phyloP scores from a whole-genome alignment of 371 early-diverging fungal species.

The Pancytospora epiphaga region DNA sequence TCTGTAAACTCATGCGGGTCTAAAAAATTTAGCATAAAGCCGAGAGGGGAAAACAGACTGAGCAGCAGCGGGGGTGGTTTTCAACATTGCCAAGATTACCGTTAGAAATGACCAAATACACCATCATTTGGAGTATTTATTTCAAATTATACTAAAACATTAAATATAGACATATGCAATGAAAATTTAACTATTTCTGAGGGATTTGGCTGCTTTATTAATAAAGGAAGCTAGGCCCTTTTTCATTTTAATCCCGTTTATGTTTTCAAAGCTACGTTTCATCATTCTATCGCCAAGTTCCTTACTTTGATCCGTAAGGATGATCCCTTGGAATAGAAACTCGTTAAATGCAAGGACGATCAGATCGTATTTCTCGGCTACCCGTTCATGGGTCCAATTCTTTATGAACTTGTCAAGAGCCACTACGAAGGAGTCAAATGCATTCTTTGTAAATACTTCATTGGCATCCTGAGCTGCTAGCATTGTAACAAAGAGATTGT shows the following conservation, averaged over 20 bases:
- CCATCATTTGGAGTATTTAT: too few species aligned
- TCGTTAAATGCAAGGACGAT: constrained; percentile 43
- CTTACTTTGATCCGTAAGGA: constrained; percentile 45
- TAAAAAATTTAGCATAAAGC: too few species aligned
- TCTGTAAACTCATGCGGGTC: neutral
- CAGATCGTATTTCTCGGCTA: constrained; percentile 58
- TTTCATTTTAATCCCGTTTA: constrained; percentile 56
- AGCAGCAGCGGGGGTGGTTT: too few species aligned
- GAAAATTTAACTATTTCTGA: too few species aligned
- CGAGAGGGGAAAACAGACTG: too few species aligned
- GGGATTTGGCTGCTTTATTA: constrained; percentile 53
- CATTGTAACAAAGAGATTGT: neutral
- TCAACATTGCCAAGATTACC: too few species aligned
- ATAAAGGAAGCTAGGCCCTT: constrained; percentile 57
- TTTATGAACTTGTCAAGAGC: constrained; percentile 44
- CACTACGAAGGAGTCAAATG: constrained; percentile 49
- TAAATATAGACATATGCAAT: too few species aligned
- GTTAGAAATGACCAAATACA: too few species aligned
- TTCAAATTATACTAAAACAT: too few species aligned
- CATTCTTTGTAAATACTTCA: constrained; percentile 54
- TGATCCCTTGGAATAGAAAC: constrained; percentile 58
- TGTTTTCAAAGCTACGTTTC: constrained; percentile 56
- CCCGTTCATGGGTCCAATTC: constrained; percentile 33
- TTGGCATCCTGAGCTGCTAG: constrained; percentile 37
- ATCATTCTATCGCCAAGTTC: constrained; percentile 38